Conservation (phyloP, 2,329 filamentous ascomycete species). For the Ophiostoma perfectum region DNA sequence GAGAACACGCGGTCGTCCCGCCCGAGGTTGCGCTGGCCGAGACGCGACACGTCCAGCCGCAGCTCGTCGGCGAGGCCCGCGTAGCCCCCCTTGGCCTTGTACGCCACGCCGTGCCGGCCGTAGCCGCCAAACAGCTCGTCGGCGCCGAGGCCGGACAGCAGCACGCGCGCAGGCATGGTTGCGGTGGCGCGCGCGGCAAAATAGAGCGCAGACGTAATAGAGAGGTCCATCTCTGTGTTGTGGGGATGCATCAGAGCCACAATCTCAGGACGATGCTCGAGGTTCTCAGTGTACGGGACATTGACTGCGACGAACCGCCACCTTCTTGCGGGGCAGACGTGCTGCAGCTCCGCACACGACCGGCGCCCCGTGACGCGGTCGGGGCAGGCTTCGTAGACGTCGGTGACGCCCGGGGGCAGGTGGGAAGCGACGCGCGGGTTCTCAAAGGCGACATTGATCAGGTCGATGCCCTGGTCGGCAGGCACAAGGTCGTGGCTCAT, state of each 20-base stretch:
- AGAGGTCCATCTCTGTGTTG: conserved; percentile 98
- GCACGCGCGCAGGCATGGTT: conserved; percentile 65
- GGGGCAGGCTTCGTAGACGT: conserved; percentile 75
- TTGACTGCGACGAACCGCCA: conserved; percentile 86
- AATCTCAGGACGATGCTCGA: conserved; percentile 62
- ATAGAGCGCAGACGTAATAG: conserved; percentile 88
- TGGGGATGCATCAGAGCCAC: conserved; percentile 81
- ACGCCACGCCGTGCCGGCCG: conserved; percentile 74
- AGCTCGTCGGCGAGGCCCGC: conserved; percentile 72
- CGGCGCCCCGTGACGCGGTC: conserved; percentile 82
- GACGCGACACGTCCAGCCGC: conserved; percentile 73
- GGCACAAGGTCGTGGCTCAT: conserved; percentile 73
- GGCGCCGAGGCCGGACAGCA: conserved; percentile 88
- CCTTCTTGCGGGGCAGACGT: conserved; percentile 60
- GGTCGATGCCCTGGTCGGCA: conserved; percentile 63
- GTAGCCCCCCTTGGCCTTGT: conserved; percentile 58
- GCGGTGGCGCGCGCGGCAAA: conserved; percentile 71
- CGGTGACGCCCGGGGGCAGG: conserved; percentile 32
- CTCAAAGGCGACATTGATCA: conserved; percentile 95
- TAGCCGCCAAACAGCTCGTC: conserved; percentile 97
- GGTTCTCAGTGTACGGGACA: conserved; percentile 70
- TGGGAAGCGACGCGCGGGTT: conserved; percentile 70
- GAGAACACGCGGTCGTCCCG: conserved; percentile 88
- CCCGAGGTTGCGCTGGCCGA: conserved; percentile 91
- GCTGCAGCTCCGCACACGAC: conserved; percentile 68